Evolutionary conservation across 768 basidiomycete species (phyloP).

Genomic region (Hortiboletus campestris): DNA sequence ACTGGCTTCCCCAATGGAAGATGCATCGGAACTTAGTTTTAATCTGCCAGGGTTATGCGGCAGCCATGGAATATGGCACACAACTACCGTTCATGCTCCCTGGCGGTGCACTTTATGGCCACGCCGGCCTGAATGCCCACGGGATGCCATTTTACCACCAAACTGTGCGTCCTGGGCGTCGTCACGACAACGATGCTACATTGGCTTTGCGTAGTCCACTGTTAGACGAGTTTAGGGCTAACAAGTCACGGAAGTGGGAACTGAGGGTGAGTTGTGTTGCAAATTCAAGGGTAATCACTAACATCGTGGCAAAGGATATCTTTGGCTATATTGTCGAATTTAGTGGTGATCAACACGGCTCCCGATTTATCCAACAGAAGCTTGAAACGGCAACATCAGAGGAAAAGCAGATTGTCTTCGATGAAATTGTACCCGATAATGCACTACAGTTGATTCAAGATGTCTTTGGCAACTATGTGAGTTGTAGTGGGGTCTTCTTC

Average conservation of each 20-base stretch:
- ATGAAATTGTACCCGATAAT: conserved; percentile 81
- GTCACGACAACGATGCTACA: conserved; percentile 39
- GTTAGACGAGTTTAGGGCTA: conserved; percentile 82
- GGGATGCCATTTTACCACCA: conserved; percentile 39
- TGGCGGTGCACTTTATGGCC: conserved; percentile 46
- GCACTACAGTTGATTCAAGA: conserved; percentile 80
- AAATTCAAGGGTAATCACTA: background rate
- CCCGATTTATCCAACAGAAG: conserved; percentile 93
- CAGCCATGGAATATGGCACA: conserved; percentile 46
- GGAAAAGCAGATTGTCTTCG: conserved; percentile 76
- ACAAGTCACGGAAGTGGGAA: conserved; percentile 80
- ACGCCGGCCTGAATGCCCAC: conserved; percentile 31
- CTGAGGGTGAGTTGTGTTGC: conserved; percentile 52
- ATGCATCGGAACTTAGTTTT: background rate
- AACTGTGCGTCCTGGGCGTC: conserved; percentile 43
- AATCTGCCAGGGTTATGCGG: conserved; percentile 38
- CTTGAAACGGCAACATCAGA: conserved; percentile 74
- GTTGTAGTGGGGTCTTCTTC: conserved; percentile 24
- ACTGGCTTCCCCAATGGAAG: conserved; percentile 13
- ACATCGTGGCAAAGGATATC: conserved; percentile 62
- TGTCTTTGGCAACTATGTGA: conserved; percentile 94
- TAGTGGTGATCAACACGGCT: conserved; percentile 93
- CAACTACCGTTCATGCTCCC: conserved; percentile 47
- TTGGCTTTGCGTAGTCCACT: conserved; percentile 61
- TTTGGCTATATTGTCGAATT: conserved; percentile 86